A percentile compares a stretch with the other conserved stretches of the same genome.
These are phyloP conservation scores for Albophoma yamanashiensis DNA, from an alignment of 2,329 filamentous ascomycete species.

Conservation along the genomic window DNA sequence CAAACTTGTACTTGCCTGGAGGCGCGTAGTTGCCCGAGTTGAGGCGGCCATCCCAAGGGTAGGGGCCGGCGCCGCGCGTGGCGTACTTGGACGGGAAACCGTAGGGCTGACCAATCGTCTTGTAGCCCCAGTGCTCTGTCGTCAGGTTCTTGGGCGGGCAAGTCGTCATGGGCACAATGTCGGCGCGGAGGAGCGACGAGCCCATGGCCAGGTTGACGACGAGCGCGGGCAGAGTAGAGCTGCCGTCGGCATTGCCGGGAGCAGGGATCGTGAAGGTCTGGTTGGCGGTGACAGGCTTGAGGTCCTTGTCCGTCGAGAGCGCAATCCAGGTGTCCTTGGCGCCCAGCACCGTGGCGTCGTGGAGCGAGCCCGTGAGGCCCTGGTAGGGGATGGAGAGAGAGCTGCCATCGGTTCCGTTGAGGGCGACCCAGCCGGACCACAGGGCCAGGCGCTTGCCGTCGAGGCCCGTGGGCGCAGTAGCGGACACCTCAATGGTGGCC, in stretches of 20 bases:
- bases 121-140: slow-evolving; percentile 24
- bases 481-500: slow-evolving; percentile 34
- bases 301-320: slow-evolving; percentile 20
- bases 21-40: slow-evolving; percentile 35
- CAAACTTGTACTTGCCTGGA: slow-evolving; percentile 37
- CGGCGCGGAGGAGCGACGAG: slow-evolving; percentile 29
- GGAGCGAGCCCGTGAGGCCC: slow-evolving; percentile 25
- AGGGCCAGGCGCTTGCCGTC: slow-evolving; percentile 27
- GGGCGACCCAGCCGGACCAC: slow-evolving; percentile 29
- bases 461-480: slow-evolving; percentile 27
- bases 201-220: slow-evolving; percentile 33
- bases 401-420: slow-evolving; percentile 27
- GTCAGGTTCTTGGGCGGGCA: slow-evolving; percentile 14
- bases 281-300: slow-evolving; percentile 18
- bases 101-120: slow-evolving; percentile 30
- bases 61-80: slow-evolving; percentile 12
- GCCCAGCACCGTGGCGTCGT: slow-evolving; percentile 14
- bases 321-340: slow-evolving; percentile 15
- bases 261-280: slow-evolving; percentile 30
- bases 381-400: slow-evolving; percentile 29
- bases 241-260: slow-evolving; percentile 21
- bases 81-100: slow-evolving; percentile 27
- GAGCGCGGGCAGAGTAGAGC: slow-evolving; percentile 25
- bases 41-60: slow-evolving; percentile 35
- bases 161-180: slow-evolving; percentile 29